These are phyloP conservation scores for Acidomyces sp. DNA, from an alignment of 495 filamentous ascomycete species.

Conservation along the genomic window DNA sequence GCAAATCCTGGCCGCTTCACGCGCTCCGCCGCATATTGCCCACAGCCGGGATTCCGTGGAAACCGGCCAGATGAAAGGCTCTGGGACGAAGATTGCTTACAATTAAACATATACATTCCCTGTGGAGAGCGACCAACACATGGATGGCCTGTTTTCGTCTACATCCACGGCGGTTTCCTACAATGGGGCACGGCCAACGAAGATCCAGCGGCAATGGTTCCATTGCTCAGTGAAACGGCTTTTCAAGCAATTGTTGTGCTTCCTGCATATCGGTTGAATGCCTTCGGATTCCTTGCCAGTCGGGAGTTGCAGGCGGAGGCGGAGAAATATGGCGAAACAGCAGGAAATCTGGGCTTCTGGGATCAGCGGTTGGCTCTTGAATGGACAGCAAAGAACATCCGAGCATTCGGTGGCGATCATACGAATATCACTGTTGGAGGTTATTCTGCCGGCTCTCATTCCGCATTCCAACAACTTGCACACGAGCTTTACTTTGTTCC, in stretches of 20 bases:
- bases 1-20: constrained; percentile 27
- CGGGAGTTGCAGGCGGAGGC: constrained; percentile 21
- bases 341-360: constrained; percentile 30
- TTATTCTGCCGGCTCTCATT: constrained; percentile 29
- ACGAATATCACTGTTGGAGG: constrained; percentile 30
- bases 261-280: constrained; percentile 31
- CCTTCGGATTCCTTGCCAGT: constrained; percentile 30
- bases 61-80: constrained; percentile 13
- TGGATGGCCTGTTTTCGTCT: constrained; percentile 32
- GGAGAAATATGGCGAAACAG: constrained; percentile 8
- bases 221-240: constrained; percentile 25
- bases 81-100: constrained; percentile 37
- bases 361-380: constrained; percentile 31
- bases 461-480: constrained; percentile 42
- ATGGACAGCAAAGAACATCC: constrained; percentile 30
- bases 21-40: constrained; percentile 30
- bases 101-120: constrained; percentile 36
- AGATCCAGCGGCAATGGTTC: constrained; percentile 14
- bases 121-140: constrained; percentile 15
- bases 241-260: constrained; percentile 26
- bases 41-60: constrained; percentile 26
- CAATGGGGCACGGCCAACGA: constrained; percentile 42
- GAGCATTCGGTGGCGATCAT: constrained; percentile 27
- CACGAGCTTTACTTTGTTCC: constrained; percentile 39
- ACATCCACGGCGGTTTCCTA: constrained; percentile 44